Evolutionary conservation across 768 basidiomycete genomes (phyloP).

Genomic region (Amanita fuliginea): DNA sequence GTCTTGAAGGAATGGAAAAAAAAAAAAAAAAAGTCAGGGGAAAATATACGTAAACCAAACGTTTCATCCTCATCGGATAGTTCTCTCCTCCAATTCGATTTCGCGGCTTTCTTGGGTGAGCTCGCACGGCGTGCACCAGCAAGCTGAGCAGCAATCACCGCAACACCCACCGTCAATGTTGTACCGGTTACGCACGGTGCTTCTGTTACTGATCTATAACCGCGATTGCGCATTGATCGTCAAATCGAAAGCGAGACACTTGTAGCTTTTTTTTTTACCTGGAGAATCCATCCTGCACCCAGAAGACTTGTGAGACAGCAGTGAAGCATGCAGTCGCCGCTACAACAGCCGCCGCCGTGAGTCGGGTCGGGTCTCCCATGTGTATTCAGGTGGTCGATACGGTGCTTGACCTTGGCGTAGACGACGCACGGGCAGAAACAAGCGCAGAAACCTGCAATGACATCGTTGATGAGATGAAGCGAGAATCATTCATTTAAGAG

Average conservation of each 20-base stretch:
- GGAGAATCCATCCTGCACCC: conserved; percentile 28
- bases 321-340: conserved; percentile 26
- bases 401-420: conserved; percentile 26
- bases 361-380: conserved; percentile 28
- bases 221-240: not conserved
- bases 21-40: too few relatives aligned
- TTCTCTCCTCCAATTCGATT: conserved; percentile 31
- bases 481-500: too few relatives aligned
- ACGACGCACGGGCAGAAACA: conserved; percentile 31
- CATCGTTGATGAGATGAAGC: too few relatives aligned
- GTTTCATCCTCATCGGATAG: not conserved
- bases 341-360: conserved; percentile 22
- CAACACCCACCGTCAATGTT: conserved; percentile 30
- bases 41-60: not conserved
- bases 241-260: not conserved
- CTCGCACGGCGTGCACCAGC: conserved; percentile 35
- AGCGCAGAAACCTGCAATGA: conserved; percentile 20
- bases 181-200: conserved; percentile 30
- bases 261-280: conserved; percentile 22
- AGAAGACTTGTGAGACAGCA: conserved; percentile 17
- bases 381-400: not conserved
- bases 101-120: conserved; percentile 38
- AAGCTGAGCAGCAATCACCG: conserved; percentile 28
- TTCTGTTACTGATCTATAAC: conserved; percentile 23
- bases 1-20: too few relatives aligned